phyloP scores from a whole-genome alignment of 306 rosid species.

The Trifolium fragiferum region DNA sequence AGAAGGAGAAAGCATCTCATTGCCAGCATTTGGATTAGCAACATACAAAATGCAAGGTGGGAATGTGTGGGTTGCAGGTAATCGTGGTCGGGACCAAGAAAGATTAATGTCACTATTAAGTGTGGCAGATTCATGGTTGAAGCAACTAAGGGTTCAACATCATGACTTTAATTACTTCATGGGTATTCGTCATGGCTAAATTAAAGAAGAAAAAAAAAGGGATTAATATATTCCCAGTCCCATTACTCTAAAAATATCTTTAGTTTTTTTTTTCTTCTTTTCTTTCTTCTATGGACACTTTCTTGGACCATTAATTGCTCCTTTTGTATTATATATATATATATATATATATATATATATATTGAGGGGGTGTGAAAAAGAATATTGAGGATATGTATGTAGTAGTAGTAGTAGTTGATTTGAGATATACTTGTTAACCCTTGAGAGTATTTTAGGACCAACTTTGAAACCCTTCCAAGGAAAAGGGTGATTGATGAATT shows the following conservation, averaged over 20 bases:
- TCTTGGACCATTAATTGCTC: conserved; percentile 41
- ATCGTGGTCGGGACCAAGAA: conserved; percentile 83
- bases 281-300: conserved; percentile 43
- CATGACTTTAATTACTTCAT: conserved; percentile 93
- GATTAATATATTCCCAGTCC: conserved; percentile 18
- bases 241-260: conserved; percentile 37
- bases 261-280: conserved; percentile 25
- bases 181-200: conserved; percentile 61
- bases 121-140: conserved; percentile 96
- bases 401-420: conserved; percentile 36
- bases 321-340: conserved; percentile 1
- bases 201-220: not conserved
- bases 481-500: conserved; percentile 32
- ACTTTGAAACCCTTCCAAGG: conserved; percentile 6
- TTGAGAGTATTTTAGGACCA: conserved; percentile 46
- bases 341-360: too few relatives aligned
- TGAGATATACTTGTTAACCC: conserved; percentile 30
- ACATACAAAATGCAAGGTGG: conserved; percentile 95
- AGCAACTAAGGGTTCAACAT: conserved; percentile 94
- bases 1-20: conserved; percentile 64
- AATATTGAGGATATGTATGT: conserved; percentile 36
- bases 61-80: conserved; percentile 78
- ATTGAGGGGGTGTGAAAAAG: conserved; percentile 41
- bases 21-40: conserved; percentile 88
- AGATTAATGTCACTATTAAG: conserved; percentile 69